phyloP scores from a whole-genome alignment of 345 rosid genomes.

The Brassica carinata region DNA sequence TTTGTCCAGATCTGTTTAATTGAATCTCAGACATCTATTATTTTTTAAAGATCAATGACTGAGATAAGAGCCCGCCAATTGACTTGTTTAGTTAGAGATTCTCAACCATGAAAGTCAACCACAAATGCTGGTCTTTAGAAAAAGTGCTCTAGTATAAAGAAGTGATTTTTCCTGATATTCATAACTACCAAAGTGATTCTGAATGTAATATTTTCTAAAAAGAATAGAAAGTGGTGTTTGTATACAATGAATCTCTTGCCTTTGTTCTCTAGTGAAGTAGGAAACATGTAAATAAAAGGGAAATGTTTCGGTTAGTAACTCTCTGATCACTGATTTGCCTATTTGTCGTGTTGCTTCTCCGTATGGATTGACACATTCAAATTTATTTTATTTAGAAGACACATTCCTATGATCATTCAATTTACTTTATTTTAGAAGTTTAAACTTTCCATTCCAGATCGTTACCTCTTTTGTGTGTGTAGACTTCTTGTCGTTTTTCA shows the following conservation, averaged over 20 bases:
- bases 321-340: slow-evolving; percentile 1
- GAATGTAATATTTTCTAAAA: no score
- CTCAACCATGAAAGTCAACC: no score
- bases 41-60: no score
- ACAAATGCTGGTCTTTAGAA: no score
- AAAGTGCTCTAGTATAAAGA: no score
- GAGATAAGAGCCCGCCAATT: no score
- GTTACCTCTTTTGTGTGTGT: slow-evolving; percentile 21
- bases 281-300: slow-evolving; percentile 20
- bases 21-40: no score
- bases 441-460: background rate
- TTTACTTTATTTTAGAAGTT: slow-evolving; percentile 7
- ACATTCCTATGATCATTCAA: background rate
- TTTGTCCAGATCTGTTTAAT: no score
- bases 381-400: background rate
- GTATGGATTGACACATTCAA: background rate
- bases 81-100: no score
- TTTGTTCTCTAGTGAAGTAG: slow-evolving; percentile 2
- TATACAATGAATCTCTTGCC: slow-evolving; percentile 16
- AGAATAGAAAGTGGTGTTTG: slow-evolving; percentile 20
- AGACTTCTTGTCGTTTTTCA: slow-evolving; percentile 32
- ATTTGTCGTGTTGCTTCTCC: slow-evolving; percentile 16
- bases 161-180: no score
- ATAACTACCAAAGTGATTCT: no score
- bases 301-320: background rate